Evolutionary conservation across 2,329 filamentous ascomycete species (phyloP), one percentile per base, ranked within the genome.

Genomic region (Aspergillus sp.): DNA sequence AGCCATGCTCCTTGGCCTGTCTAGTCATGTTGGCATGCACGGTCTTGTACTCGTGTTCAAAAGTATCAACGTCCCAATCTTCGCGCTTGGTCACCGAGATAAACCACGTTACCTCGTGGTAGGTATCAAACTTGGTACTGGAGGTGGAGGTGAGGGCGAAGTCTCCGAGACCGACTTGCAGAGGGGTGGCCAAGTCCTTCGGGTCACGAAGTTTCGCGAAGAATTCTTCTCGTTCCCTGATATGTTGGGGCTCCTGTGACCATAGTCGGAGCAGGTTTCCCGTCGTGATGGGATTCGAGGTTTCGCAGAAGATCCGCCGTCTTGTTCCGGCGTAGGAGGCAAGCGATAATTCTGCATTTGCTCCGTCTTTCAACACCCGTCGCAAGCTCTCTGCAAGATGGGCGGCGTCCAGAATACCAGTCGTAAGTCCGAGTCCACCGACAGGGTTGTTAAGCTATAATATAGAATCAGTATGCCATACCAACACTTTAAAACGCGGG

Each of bases 21-120:
- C 48, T 8, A 24, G 48, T 51, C 48, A 51, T 51, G 18, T 39
- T 34, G 11, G 43, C 43, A 30, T 51, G 48, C 17, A 51, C 22
- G 32, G 15, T 11, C 34, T 42, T 51, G 36, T 51, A 51, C 17
- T 51, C 32, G 48, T 51, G 34, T 22, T 13, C 22, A 22, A 51
- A 51, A 9, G 7, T 22, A 9, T 51, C 48, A 15, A 8, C 5
- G 17, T 17, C 17, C 48, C 48, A 51, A n/a, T 41, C 48, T n/a
- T 8, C 17, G 15, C 15, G 12, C 17, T 24, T 8, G 6, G 48
- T 51, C 11, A 51, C 48, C 17, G 48, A 51, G 17, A 51, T 51
- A 17, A 51, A 51, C 48, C 48, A 51, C 8, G 48, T 51, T 20
- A 51, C 48, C 36, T 51, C 48, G 20, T n/a, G 9, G 20, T 24